Base-by-base conservation (phyloP, 139 green algal genomes). In the Gonium pectorale region DNA sequence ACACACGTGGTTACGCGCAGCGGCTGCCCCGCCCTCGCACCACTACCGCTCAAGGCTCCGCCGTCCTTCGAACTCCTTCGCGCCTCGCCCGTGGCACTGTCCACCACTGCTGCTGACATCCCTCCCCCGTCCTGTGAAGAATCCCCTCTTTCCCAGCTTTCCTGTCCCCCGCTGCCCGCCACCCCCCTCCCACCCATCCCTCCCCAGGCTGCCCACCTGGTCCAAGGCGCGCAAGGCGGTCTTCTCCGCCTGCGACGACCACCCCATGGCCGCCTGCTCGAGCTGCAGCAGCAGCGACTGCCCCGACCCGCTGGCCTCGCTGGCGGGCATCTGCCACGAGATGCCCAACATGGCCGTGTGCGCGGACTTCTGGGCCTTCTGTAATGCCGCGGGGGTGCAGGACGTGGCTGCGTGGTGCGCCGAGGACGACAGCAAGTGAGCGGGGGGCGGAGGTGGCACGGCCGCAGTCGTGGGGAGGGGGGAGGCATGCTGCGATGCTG, bases 321-420 rank as follows among this genome's bases (percentile, higher is more conserved):
- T 91, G 66, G 56, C 63, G 60, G 79, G 38, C 52, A 71, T 88
- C 37, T 93, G 88, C 82, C 78, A 81, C 72, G 81, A 85, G 46
- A 91, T 91, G 87, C 81, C 83, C 67, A 56, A 56, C 67, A 91
- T 91, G 89, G 51, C 71, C 0, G 64, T 78, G 44, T 86, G 84
- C 54, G 15, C 26, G 27, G 3, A 26, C 40, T 89, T 91, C 56
- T 93, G 89, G 60, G 71, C 31, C 52, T 79, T 72, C 56, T 83
- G 77, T 27, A 56, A 79, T 35, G 66, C 59, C 5, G 79, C 72
- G 7, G 78, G 78, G 29, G 19, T 19, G 29, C 24, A 80, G n/a
- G 63, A 66, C 69, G 29, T 83, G 77, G 60, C 54, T 17, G 31
- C 68, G 21, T 88, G 74, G 54, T 82, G 75, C 78, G 64, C 29